A percentile compares a stretch with the other conserved stretches of the same genome.
These are phyloP conservation scores for Penicillium sp. DNA, from an alignment of 2,329 filamentous ascomycete species.

Conservation along the genomic window DNA sequence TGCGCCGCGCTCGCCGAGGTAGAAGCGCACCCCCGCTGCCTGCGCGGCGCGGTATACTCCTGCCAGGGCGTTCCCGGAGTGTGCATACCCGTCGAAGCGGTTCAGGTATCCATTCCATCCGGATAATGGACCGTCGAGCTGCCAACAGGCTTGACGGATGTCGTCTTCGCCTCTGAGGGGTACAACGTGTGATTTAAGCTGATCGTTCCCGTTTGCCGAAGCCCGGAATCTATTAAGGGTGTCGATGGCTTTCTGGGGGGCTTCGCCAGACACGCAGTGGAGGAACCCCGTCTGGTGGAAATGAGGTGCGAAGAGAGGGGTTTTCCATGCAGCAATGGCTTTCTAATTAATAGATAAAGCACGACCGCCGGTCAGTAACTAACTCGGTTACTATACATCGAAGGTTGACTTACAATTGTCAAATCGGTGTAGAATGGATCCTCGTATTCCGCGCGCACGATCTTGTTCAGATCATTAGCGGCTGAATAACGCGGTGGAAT, in stretches of 20 bases:
- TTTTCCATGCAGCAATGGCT: conserved; percentile 54
- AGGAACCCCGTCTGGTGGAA: conserved; percentile 54
- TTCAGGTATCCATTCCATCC: conserved; percentile 62
- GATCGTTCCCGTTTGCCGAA: conserved; percentile 32
- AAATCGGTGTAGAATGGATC: conserved; percentile 56
- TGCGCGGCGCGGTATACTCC: conserved; percentile 46
- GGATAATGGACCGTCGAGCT: conserved; percentile 48
- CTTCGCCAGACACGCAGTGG: conserved; percentile 49
- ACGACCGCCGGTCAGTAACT: not conserved
- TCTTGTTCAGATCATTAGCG: conserved; percentile 61
- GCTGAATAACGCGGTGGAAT: conserved; percentile 54
- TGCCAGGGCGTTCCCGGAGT: conserved; percentile 52
- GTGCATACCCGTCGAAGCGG: conserved; percentile 55
- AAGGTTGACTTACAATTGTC: conserved; percentile 43
- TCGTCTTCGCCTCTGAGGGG: conserved; percentile 37
- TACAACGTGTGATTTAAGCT: conserved; percentile 41
- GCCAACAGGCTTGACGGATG: conserved; percentile 46
- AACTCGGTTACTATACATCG: not conserved
- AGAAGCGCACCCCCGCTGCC: conserved; percentile 42
- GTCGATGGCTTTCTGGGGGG: conserved; percentile 48
- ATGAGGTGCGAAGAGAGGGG: conserved; percentile 53
- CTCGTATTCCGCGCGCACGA: conserved; percentile 58
- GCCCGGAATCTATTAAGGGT: conserved; percentile 45
- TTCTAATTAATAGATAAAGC: conserved; percentile 28
- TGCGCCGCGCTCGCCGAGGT: conserved; percentile 41